Conservation (phyloP, 345 rosid genomes). For the Mangifera indica region DNA sequence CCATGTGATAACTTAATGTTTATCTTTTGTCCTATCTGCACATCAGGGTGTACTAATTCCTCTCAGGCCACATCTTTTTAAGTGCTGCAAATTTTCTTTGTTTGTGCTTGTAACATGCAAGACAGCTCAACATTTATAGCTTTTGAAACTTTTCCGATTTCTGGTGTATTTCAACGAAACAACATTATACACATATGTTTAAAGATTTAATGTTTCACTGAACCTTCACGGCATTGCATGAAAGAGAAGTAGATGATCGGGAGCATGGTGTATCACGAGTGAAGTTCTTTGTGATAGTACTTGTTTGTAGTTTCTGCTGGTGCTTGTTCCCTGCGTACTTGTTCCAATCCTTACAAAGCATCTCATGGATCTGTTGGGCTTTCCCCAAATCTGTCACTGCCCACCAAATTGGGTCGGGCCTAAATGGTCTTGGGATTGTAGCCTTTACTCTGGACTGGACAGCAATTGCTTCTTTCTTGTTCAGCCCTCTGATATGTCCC, state of each 20-base stretch:
- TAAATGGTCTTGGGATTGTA: constrained; percentile 38
- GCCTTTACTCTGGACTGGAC: constrained; percentile 46
- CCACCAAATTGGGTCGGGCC: constrained; percentile 48
- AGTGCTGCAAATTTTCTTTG: too few relatives aligned
- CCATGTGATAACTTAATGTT: background rate
- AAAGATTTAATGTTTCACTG: background rate
- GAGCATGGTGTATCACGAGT: constrained; percentile 30
- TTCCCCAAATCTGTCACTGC: constrained; percentile 42
- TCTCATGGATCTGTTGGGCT: constrained; percentile 46
- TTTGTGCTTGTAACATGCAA: too few relatives aligned
- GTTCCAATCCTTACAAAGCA: constrained; percentile 33
- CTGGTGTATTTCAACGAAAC: too few relatives aligned
- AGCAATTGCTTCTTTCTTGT: constrained; percentile 35
- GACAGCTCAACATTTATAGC: too few relatives aligned
- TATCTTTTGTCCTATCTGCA: background rate
- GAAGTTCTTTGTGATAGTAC: constrained; percentile 41
- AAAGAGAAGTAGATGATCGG: constrained; percentile 27
- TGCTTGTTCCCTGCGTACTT: constrained; percentile 39
- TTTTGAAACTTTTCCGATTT: too few relatives aligned
- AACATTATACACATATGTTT: too few relatives aligned
- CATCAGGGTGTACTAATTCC: too few relatives aligned
- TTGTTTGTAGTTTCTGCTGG: constrained; percentile 42
- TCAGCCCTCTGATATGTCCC: constrained; percentile 42
- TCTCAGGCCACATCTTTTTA: too few relatives aligned
- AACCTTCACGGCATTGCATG: constrained; percentile 41